Base-by-base conservation (phyloP, 768 basidiomycete species). In the Suillus discolor region DNA sequence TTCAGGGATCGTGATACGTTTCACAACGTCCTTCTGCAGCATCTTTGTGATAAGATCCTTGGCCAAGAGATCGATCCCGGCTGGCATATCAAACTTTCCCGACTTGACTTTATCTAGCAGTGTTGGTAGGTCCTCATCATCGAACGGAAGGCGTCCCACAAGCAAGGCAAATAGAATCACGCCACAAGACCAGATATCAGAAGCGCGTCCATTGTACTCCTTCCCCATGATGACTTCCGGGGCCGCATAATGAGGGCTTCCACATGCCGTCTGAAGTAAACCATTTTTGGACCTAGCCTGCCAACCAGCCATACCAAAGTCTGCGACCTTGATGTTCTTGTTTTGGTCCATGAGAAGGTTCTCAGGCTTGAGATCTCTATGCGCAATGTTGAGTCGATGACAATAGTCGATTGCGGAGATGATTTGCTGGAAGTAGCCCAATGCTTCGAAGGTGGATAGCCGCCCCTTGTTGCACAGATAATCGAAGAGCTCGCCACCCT, bases 261-360 rank as follows among this genome's bases (percentile, higher is more conserved):
- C 96, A 70, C 96, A 97, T 28, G 92, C 91, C 0, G 96, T 97
- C 71, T 85, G 85, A 60, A 97, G 83, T 75, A 89, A 74, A 18
- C 82, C 79, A 47, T 83, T 81, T 15, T 79, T 82, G 60, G 84
- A 82, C 66, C 86, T 85, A 31, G 80, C 83, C 77, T 95, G 92
- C 90, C 93, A 96, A 41, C 92, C 92, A 4, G 96, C 95, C 93
- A 97, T 96, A n/a, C 96, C 96, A 74, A 97, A 96, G 78, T 98
- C 96, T 2, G 93, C 95, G 41, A 98, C 89, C 75, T 97, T 99
- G 85, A 98, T 89, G 70, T 94, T 95, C 68, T 84, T 86, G 71
- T 93, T 80, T 45, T 85, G 81, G 80, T 94, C 93, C 59, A 97
- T 87, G 61, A 99, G 83, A 38, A 99, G 82, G 74, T 97, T 99